These are phyloP conservation scores for Fraxinus velutina DNA, from an alignment of 305 asterid species.

Conservation along the genomic window DNA sequence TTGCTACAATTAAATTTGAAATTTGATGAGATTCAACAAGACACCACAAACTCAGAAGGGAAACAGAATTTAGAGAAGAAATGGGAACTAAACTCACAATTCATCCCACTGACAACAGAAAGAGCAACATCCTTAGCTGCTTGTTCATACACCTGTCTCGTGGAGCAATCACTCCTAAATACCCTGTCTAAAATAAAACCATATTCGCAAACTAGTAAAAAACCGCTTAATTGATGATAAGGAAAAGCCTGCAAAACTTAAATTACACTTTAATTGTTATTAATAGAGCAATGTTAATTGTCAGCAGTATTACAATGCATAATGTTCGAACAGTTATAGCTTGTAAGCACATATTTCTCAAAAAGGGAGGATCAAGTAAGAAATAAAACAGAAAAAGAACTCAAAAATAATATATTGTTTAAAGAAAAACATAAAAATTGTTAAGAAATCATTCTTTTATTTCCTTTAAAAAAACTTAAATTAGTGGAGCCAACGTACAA, in stretches of 20 bases:
- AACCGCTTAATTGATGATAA: background rate
- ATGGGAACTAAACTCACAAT: constrained; percentile 51
- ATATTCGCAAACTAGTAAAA: background rate
- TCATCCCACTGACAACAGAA: constrained; percentile 73
- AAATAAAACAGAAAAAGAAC: background rate
- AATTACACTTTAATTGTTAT: background rate
- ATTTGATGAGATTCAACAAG: background rate
- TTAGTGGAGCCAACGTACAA: constrained; percentile 3
- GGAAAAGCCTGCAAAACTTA: background rate
- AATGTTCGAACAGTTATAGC: background rate
- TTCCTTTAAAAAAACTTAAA: constrained; percentile 5
- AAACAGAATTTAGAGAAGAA: background rate
- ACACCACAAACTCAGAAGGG: background rate
- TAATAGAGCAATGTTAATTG: constrained; percentile 2
- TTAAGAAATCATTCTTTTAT: background rate
- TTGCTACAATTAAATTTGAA: constrained; percentile 43
- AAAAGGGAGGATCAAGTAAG: background rate
- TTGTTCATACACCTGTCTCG: constrained; percentile 81
- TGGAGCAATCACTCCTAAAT: constrained; percentile 63
- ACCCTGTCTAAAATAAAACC: constrained; percentile 59
- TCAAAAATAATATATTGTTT: background rate
- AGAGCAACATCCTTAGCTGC: constrained; percentile 86
- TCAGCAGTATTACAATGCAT: constrained; percentile 5
- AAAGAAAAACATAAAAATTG: background rate
- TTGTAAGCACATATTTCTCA: background rate